Evolutionary conservation across 768 basidiomycete species (phyloP).

Genomic region (Collybia nuda): DNA sequence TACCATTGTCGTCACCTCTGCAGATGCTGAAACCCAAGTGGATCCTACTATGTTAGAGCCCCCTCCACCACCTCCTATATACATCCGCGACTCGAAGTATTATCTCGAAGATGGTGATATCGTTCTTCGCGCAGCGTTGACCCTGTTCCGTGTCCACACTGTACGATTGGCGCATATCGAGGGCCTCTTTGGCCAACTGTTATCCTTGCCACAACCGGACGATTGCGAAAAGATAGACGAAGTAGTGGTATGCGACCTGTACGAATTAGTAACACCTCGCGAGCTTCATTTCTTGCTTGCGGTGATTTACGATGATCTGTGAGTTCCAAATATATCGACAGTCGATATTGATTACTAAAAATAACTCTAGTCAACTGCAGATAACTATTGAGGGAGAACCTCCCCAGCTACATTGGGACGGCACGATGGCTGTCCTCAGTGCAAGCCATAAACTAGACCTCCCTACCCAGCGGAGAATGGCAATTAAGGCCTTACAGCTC

Average conservation of each 20-base stretch:
- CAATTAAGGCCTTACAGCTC: slow-evolving; percentile 7
- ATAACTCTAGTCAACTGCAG: not conserved
- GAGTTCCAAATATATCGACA: not conserved
- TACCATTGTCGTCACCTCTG: not conserved
- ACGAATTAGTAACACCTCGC: slow-evolving; percentile 3
- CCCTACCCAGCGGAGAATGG: slow-evolving; percentile 3
- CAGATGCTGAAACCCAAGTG: not conserved
- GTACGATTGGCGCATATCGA: slow-evolving; percentile 10
- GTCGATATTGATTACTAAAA: not conserved
- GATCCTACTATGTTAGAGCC: not conserved
- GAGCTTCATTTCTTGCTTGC: slow-evolving; percentile 12
- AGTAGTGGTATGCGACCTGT: slow-evolving; percentile 12
- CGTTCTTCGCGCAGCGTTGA: slow-evolving; percentile 14
- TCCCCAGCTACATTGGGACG: slow-evolving; percentile 5
- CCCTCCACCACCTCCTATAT: not conserved
- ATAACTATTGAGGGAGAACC: not conserved
- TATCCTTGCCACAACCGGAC: slow-evolving; percentile 15
- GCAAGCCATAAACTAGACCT: slow-evolving; percentile 10
- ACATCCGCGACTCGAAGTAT: slow-evolving; percentile 14
- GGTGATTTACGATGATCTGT: slow-evolving; percentile 13
- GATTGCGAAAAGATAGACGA: slow-evolving; percentile 10
- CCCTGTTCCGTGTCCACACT: slow-evolving; percentile 18
- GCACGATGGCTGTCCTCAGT: slow-evolving; percentile 7
- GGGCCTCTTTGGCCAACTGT: slow-evolving; percentile 17
- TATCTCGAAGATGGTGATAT: slow-evolving; percentile 22